Base-by-base conservation (phyloP, 2,329 filamentous ascomycete genomes). In the Clonostachys solani region DNA sequence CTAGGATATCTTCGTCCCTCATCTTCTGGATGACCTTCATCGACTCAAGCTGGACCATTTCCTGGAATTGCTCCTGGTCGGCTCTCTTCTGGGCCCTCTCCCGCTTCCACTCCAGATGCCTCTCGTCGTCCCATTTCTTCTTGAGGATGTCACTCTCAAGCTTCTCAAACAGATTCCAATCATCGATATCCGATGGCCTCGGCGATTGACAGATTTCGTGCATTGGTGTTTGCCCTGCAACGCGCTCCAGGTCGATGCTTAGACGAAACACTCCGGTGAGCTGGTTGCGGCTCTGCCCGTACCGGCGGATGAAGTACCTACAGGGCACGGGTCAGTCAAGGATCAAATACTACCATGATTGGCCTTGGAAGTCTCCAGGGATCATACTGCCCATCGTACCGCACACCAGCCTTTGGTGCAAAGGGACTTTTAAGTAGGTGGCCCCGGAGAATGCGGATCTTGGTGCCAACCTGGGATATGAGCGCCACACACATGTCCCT, bases 321-420 rank as follows among this genome's bases (percentile, higher is more conserved):
- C 9, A 13, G 41, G 19, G 18, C 17, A 29, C 7, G 40, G 16
- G 36, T 18, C 33, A 52, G 23, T 38, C 9, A 12, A 35, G 13
- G 19, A 42, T 5, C 23, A 29, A 15, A 7, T 42, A 4, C 3
- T 5, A 5, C 5, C 12, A 29, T 29, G 2, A 29, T 29, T 29
- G 3, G 23, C 3, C 23, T 29, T 10, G 23, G 23, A 29, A 10
- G 9, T 18, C 16, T 10, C 17, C 6, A 15, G 8, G 8, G 15
- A 13, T 65, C 76, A 60, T 63, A 81, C 77, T 80, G 52, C 44
- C 80, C 80, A 55, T 83, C 80, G 50, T 81, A 83, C 49, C 80
- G 66, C 29, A 83, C 56, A 3, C 80, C 80, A 3, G 66, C 74
- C 35, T 58, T 56, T 1, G 80, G 80, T 5, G 79, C 76, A 48